Percentiles rank a stretch among this genome's conserved stretches.
Evolutionary conservation across 495 filamentous ascomycete species (phyloP).

Genomic region (Cercophora sp.): DNA sequence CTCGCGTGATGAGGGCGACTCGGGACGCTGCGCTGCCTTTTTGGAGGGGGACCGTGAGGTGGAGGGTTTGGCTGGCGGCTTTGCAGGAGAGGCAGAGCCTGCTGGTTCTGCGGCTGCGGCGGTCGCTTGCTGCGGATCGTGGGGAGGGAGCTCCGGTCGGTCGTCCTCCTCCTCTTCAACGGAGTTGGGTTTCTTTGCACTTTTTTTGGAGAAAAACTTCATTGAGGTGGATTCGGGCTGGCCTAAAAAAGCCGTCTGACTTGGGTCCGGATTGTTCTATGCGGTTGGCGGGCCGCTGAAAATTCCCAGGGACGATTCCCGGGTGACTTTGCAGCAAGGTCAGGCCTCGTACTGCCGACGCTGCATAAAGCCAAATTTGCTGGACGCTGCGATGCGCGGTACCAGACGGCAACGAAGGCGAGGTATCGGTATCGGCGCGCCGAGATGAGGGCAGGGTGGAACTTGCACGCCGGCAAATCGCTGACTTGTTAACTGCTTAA

Average conservation of each 20-base stretch:
- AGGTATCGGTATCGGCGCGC: too few relatives aligned
- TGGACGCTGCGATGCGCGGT: constrained; percentile 15
- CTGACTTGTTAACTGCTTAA: too few relatives aligned
- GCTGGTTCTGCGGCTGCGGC: constrained; percentile 21
- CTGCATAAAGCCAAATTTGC: constrained; percentile 28
- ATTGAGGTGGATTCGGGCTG: constrained; percentile 35
- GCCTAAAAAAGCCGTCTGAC: constrained; percentile 15
- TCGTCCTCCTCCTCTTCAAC: constrained; percentile 46
- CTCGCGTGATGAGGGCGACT: constrained; percentile 24
- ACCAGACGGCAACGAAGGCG: constrained; percentile 18
- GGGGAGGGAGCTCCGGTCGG: constrained; percentile 18
- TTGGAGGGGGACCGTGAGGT: constrained; percentile 32
- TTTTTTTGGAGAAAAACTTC: constrained; percentile 54
- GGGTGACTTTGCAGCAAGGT: constrained; percentile 30
- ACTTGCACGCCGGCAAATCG: neutral
- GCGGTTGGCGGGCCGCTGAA: constrained; percentile 21
- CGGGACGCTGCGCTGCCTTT: constrained; percentile 21
- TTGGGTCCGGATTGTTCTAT: constrained; percentile 25
- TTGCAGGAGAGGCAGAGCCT: constrained; percentile 9
- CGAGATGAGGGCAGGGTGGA: neutral
- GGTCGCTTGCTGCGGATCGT: constrained; percentile 21
- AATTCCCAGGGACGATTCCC: constrained; percentile 10
- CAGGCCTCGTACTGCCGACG: constrained; percentile 29
- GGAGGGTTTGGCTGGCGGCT: constrained; percentile 16
- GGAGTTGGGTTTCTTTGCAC: constrained; percentile 46